Base-by-base conservation (phyloP, 164 flowering plant species). In the Warburgia ugandensis region DNA sequence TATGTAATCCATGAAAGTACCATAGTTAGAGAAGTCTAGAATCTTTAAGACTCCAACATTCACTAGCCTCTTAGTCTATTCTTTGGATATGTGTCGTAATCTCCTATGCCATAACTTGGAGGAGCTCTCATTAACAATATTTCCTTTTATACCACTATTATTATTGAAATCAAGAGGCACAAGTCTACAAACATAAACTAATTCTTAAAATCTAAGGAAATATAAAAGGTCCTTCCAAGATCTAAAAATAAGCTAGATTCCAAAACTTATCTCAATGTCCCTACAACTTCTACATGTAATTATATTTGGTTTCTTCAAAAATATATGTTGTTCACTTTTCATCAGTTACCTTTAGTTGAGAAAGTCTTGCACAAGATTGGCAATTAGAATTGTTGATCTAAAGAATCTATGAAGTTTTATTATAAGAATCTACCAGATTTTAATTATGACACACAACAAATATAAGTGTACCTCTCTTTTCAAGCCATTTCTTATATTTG, bases 381-480 rank as follows among this genome's bases (percentile, higher is more conserved):
- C 21, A 39, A 39, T 39, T n/a, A n/a, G n/a, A n/a, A 16, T 39
- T 39, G 43, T 39, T n/a, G 23, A 39, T 16, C 43, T 2, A 39
- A 17, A 39, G 19, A 39, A 19, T 19, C 43, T 17, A 39, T 22
- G 3, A 39, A 39, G 43, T n/a, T n/a, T n/a, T n/a, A n/a, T n/a
- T n/a, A n/a, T n/a, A n/a, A n/a, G n/a, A n/a, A n/a, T n/a, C n/a
- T n/a, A n/a, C n/a, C n/a, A n/a, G n/a, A n/a, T n/a, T n/a, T n/a
- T n/a, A n/a, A n/a, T n/a, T n/a, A n/a, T n/a, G n/a, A n/a, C n/a
- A n/a, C n/a, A n/a, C n/a, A n/a, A n/a, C n/a, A n/a, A n/a, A n/a
- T n/a, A n/a, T n/a, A n/a, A 39, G 43, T 3, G n/a, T 39, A 39
- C 43, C 43, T n/a, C 19, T 39, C 19, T 39, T 39, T 22, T 39